Conservation (phyloP, 495 filamentous ascomycete species). For the Parathielavia appendiculata region DNA sequence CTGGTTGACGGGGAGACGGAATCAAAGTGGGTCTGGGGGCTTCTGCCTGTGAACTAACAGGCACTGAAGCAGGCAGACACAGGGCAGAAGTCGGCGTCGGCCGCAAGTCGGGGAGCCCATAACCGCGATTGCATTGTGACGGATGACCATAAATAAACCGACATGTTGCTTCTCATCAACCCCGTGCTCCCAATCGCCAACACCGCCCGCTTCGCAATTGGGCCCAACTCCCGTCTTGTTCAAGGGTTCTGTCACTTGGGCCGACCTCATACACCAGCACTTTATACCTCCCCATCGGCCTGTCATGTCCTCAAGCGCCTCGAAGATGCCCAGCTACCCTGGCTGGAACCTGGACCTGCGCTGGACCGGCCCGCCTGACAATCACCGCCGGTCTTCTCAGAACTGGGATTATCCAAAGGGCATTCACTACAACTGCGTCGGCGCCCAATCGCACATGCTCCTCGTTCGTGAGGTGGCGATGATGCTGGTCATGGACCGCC, state of each 20-base stretch:
- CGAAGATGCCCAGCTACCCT: conserved; percentile 7
- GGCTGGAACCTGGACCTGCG: conserved; percentile 11
- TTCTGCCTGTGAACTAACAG: not conserved
- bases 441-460: conserved; percentile 16
- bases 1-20: not conserved
- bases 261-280: not conserved
- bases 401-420: not conserved
- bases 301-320: not conserved
- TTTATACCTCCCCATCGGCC: not conserved
- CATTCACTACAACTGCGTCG: conserved; percentile 11
- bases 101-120: no score
- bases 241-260: no score
- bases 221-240: no score
- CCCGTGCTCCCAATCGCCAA: no score
- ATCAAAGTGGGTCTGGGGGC: not conserved
- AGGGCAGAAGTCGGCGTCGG: not conserved
- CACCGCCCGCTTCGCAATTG: no score
- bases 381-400: not conserved
- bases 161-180: no score
- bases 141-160: no score
- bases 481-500: conserved; percentile 36
- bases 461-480: conserved; percentile 37
- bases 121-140: no score
- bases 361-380: not conserved
- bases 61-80: not conserved